Evolutionary conservation across 257 asterid genomes (phyloP).

Genomic region (Plantago major): DNA sequence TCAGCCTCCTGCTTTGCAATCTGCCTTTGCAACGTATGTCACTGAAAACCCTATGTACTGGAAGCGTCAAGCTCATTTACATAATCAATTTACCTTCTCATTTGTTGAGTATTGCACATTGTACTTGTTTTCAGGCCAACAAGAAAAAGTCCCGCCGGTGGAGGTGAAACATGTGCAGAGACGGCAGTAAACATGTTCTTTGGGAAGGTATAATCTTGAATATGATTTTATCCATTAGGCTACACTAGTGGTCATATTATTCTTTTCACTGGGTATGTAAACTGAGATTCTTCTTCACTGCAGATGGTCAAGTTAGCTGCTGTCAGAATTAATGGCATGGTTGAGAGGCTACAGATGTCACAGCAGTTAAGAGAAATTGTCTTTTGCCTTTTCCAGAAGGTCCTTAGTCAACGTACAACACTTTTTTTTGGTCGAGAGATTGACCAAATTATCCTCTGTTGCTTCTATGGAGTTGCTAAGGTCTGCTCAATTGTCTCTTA

Average conservation of each 20-base stretch:
- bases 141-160: conserved; percentile 92
- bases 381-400: conserved; percentile 85
- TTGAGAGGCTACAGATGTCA: conserved; percentile 86
- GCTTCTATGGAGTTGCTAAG: conserved; percentile 98
- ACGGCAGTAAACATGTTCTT: conserved; percentile 80
- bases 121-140: conserved; percentile 70
- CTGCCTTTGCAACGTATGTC: conserved; percentile 87
- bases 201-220: conserved; percentile 58
- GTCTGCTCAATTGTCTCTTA: conserved; percentile 32
- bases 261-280: conserved; percentile 1
- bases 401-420: conserved; percentile 65
- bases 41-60: conserved; percentile 5
- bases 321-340: conserved; percentile 96
- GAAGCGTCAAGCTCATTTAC: conserved; percentile 16
- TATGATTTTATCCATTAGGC: conserved; percentile 11
- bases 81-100: conserved; percentile 8
- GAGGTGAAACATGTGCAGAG: conserved; percentile 99
- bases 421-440: conserved; percentile 86
- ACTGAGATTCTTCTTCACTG: conserved; percentile 9
- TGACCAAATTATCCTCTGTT: conserved; percentile 94
- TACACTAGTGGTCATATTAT: neutral
- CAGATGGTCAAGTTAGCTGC: conserved; percentile 94
- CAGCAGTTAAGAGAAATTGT: conserved; percentile 79
- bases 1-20: conserved; percentile 79
- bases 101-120: conserved; percentile 13